A percentile compares a stretch with the other conserved stretches of the same genome.
Evolutionary conservation across 768 basidiomycete species (phyloP).

Genomic region (Mycena sanguinolenta): DNA sequence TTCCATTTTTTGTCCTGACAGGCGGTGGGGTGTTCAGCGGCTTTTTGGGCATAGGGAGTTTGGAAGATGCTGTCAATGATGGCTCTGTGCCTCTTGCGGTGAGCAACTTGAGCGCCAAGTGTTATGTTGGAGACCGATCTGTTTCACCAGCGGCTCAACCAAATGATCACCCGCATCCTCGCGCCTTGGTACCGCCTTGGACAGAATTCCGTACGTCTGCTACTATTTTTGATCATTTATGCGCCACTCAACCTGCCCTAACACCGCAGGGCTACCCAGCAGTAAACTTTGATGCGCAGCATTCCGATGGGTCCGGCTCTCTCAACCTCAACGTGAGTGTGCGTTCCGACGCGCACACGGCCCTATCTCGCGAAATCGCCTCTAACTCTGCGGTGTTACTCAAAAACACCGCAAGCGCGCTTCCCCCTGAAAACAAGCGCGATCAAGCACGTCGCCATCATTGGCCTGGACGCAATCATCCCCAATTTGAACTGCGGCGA

Average conservation of each 20-base stretch:
- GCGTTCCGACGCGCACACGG: slow-evolving; percentile 58
- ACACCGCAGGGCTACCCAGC: slow-evolving; percentile 65
- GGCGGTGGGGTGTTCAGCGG: slow-evolving; percentile 50
- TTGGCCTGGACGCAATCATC: slow-evolving; percentile 71
- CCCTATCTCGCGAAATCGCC: slow-evolving; percentile 73
- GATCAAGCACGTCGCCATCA: slow-evolving; percentile 68
- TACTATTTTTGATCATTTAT: slow-evolving; percentile 63
- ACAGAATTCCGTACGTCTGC: slow-evolving; percentile 52
- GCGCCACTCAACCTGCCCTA: slow-evolving; percentile 71
- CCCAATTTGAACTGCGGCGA: slow-evolving; percentile 62
- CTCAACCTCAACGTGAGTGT: slow-evolving; percentile 60
- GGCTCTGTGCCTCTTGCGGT: slow-evolving; percentile 52
- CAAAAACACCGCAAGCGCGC: slow-evolving; percentile 67
- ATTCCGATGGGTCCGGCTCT: slow-evolving; percentile 59
- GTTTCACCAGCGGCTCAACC: slow-evolving; percentile 51
- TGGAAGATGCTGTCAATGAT: slow-evolving; percentile 51
- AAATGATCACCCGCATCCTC: slow-evolving; percentile 62
- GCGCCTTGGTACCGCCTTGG: slow-evolving; percentile 62
- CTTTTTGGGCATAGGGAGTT: slow-evolving; percentile 42
- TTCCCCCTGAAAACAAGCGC: slow-evolving; percentile 59
- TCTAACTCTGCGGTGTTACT: slow-evolving; percentile 76
- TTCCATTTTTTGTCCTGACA: slow-evolving; percentile 37
- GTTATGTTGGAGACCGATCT: not conserved
- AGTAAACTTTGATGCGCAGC: slow-evolving; percentile 61
- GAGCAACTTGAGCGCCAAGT: slow-evolving; percentile 36